Evolutionary conservation across 257 asterid species (phyloP).

Genomic region (Ophiorrhiza pumila): DNA sequence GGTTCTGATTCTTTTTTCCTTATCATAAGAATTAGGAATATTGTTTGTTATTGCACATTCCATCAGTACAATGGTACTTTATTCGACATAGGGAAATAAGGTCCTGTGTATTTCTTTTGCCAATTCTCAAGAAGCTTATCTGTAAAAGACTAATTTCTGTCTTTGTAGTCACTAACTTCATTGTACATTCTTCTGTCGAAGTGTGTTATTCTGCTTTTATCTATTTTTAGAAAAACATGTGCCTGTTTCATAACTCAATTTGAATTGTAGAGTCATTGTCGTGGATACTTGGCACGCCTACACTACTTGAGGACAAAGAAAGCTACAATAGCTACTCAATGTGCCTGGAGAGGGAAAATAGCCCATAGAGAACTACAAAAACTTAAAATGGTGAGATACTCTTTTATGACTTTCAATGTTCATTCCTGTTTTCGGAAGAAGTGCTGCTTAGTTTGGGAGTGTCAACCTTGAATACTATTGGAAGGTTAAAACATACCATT

Average conservation of each 20-base stretch:
- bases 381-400: slow-evolving; percentile 58
- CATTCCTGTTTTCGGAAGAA: neutral
- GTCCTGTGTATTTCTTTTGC: neutral
- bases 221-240: neutral
- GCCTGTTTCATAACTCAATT: neutral
- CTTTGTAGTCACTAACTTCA: neutral
- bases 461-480: neutral
- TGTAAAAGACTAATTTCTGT: neutral
- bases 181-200: too few species aligned
- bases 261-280: slow-evolving; percentile 46
- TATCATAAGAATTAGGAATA: too few species aligned
- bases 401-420: neutral
- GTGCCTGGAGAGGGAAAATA: slow-evolving; percentile 56
- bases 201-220: neutral
- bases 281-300: slow-evolving; percentile 33
- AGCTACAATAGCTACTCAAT: slow-evolving; percentile 54
- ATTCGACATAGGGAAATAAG: neutral
- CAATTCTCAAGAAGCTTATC: neutral
- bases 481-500: neutral
- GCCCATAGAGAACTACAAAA: slow-evolving; percentile 53
- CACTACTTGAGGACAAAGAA: slow-evolving; percentile 43
- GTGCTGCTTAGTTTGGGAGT: neutral
- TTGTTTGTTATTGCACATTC: neutral
- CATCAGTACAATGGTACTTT: neutral
- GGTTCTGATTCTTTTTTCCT: neutral